A percentile compares a stretch with the other conserved stretches of the same genome.
These are phyloP conservation scores for Elongisporangium anandrum DNA, from an alignment of 352 stramenopile genomes.

Conservation along the genomic window DNA sequence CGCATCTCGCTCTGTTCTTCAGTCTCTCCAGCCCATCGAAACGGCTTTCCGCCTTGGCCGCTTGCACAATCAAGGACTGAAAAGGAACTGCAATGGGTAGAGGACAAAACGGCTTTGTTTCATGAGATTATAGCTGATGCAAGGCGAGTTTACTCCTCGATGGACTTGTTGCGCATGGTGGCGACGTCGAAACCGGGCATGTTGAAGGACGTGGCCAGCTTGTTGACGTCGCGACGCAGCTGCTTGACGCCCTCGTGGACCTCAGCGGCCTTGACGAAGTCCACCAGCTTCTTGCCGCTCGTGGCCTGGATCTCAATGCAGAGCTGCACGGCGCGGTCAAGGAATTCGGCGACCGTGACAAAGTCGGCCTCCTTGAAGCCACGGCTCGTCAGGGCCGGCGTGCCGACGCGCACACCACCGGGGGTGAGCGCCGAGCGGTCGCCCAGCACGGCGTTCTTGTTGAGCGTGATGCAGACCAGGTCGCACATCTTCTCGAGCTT, in stretches of 20 bases:
- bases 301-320: conserved; percentile 91
- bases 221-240: conserved; percentile 89
- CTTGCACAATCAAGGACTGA: no score
- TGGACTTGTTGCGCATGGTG: conserved; percentile 87
- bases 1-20: neutral
- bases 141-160: conserved; percentile 42
- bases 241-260: conserved; percentile 85
- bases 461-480: conserved; percentile 96
- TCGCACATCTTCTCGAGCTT: conserved; percentile 99
- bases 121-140: conserved; percentile 2
- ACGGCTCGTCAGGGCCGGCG: conserved; percentile 95
- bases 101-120: neutral
- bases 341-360: conserved; percentile 93
- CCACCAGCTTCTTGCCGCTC: conserved; percentile 90
- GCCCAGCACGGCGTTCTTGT: conserved; percentile 99
- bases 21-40: no score
- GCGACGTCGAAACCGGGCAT: conserved; percentile 95
- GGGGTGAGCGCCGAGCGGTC: conserved; percentile 94
- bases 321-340: conserved; percentile 94
- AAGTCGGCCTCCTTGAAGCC: conserved; percentile 97
- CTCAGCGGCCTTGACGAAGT: conserved; percentile 89
- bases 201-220: conserved; percentile 92
- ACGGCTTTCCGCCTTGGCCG: no score
- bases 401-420: conserved; percentile 95
- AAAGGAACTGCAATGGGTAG: neutral